Conservation (phyloP, 2,329 filamentous ascomycete species). For the Alternaria solani region DNA sequence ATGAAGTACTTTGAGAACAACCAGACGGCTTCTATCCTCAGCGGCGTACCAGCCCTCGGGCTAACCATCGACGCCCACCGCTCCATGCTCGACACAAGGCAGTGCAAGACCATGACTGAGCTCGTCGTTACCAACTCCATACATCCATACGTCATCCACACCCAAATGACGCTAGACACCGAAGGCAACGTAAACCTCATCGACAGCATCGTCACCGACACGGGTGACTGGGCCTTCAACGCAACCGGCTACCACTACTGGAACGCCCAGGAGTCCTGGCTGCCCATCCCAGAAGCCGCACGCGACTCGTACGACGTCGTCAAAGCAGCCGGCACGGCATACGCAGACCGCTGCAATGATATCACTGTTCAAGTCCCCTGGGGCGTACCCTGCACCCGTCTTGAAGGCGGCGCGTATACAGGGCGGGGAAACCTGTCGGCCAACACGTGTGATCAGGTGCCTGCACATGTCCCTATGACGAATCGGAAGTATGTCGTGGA, state of each 20-base stretch:
- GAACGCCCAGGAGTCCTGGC: conserved; percentile 29
- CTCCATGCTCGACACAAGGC: conserved; percentile 29
- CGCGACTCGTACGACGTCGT: conserved; percentile 23
- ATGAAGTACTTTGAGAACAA: conserved; percentile 33
- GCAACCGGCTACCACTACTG: conserved; percentile 30
- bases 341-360: conserved; percentile 36
- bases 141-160: conserved; percentile 38
- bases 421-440: conserved; percentile 24
- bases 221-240: conserved; percentile 43
- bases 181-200: conserved; percentile 25
- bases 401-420: conserved; percentile 36
- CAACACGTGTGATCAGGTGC: conserved; percentile 21
- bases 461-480: conserved; percentile 24
- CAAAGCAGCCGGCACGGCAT: conserved; percentile 34
- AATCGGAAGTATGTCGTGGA: conserved; percentile 38
- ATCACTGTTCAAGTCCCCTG: conserved; percentile 29
- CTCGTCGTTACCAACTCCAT: conserved; percentile 27
- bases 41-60: conserved; percentile 26
- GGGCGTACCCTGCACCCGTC: conserved; percentile 31
- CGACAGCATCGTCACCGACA: conserved; percentile 35
- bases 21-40: conserved; percentile 20
- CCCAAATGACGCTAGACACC: conserved; percentile 29
- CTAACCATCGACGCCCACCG: conserved; percentile 27
- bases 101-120: conserved; percentile 40
- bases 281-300: conserved; percentile 21